These are phyloP conservation scores for Cryphonectria naterciae DNA, from an alignment of 2,329 filamentous ascomycete species.

Conservation along the genomic window DNA sequence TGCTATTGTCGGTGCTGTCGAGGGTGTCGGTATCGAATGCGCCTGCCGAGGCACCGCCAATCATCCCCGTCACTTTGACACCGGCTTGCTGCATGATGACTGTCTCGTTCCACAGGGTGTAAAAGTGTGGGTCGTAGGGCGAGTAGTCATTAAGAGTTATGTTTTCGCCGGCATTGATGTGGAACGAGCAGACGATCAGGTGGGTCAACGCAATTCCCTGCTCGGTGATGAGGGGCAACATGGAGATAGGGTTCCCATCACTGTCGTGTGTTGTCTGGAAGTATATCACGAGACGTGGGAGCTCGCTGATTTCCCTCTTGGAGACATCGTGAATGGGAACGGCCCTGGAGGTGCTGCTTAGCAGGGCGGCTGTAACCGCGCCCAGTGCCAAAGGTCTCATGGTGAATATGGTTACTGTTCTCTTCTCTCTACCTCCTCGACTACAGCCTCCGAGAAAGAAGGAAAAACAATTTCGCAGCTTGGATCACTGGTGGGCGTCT, in stretches of 20 bases:
- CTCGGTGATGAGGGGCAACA: slow-evolving; percentile 56
- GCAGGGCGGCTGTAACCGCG: neutral
- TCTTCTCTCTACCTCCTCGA: neutral
- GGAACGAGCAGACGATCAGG: slow-evolving; percentile 83
- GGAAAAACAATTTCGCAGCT: too few relatives aligned
- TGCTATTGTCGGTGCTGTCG: slow-evolving; percentile 53
- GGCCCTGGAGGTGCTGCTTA: neutral
- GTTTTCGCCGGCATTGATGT: slow-evolving; percentile 72
- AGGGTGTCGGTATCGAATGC: slow-evolving; percentile 63
- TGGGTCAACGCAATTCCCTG: slow-evolving; percentile 67
- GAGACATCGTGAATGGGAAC: slow-evolving; percentile 24
- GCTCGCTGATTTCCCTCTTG: slow-evolving; percentile 19
- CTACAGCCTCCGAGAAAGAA: neutral
- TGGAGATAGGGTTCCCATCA: slow-evolving; percentile 51
- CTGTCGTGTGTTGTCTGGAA: slow-evolving; percentile 59
- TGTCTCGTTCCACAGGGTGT: slow-evolving; percentile 79
- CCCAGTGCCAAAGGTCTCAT: slow-evolving; percentile 2
- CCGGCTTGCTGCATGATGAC: slow-evolving; percentile 71
- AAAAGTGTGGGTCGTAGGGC: slow-evolving; percentile 68
- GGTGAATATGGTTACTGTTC: neutral
- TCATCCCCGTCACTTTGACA: slow-evolving; percentile 82
- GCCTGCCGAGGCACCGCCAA: slow-evolving; percentile 82
- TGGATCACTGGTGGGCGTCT: neutral
- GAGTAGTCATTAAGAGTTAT: slow-evolving; percentile 81
- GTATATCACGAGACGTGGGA: slow-evolving; percentile 56